These are phyloP conservation scores for Tripidium arundinaceum DNA, from an alignment of 202 grass and related monocot species.

Conservation along the genomic window DNA sequence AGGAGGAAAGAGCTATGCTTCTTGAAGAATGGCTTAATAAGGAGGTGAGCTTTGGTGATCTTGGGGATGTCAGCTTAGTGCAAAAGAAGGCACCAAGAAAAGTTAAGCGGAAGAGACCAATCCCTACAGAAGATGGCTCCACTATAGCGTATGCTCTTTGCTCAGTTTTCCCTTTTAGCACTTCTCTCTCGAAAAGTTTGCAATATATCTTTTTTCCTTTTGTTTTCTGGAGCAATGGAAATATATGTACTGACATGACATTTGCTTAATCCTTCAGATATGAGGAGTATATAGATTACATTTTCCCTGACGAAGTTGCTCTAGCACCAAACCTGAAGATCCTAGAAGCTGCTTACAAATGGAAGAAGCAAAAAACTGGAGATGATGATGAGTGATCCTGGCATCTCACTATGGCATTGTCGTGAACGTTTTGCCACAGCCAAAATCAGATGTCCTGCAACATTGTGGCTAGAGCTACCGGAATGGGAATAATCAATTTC, in stretches of 20 bases:
- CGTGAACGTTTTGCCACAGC: neutral
- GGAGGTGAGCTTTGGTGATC: conserved; percentile 62
- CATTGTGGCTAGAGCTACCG: neutral
- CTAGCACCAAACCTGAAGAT: conserved; percentile 83
- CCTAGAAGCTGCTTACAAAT: conserved; percentile 81
- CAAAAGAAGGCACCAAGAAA: conserved; percentile 87
- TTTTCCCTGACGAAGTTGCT: conserved; percentile 86
- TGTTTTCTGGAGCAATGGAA: neutral
- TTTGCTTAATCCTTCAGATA: conserved; percentile 48
- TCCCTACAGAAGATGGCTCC: conserved; percentile 68
- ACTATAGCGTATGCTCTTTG: conserved; percentile 56
- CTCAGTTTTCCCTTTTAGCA: neutral
- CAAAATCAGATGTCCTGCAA: neutral
- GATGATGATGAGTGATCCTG: conserved; percentile 53
- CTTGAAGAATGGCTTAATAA: conserved; percentile 82
- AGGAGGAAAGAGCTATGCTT: conserved; percentile 96
- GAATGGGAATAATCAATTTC: neutral
- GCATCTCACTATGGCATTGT: neutral
- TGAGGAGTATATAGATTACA: conserved; percentile 91
- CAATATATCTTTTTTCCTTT: neutral
- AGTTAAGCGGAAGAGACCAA: conserved; percentile 84
- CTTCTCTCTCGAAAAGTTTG: neutral
- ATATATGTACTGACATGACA: conserved; percentile 24
- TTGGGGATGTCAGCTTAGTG: conserved; percentile 71
- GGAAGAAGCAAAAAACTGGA: conserved; percentile 76